A percentile compares a stretch with the other conserved stretches of the same genome.
Conservation (phyloP, 305 asterid genomes). For the Solanum hybrid region DNA sequence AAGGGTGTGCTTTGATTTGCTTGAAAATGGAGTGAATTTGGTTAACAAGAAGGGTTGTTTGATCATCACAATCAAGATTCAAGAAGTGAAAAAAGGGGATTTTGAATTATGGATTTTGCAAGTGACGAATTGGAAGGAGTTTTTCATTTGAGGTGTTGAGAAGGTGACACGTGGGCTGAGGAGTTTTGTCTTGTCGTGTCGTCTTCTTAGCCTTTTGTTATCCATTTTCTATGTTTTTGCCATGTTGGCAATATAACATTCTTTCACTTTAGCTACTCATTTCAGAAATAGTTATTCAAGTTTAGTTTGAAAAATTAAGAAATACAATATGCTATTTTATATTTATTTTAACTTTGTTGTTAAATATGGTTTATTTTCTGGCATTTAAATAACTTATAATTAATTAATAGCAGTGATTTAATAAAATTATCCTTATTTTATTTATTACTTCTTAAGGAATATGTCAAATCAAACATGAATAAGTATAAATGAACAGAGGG, state of each 20-base stretch:
- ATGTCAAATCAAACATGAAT: too few relatives aligned
- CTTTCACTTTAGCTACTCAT: neutral
- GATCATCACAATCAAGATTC: neutral
- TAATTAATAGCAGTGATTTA: too few relatives aligned
- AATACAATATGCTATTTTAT: too few relatives aligned
- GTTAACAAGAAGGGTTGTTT: neutral
- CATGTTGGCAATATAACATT: neutral
- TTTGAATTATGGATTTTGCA: neutral
- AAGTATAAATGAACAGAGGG: too few relatives aligned
- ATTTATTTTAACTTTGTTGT: too few relatives aligned
- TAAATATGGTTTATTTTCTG: neutral
- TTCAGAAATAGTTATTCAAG: too few relatives aligned
- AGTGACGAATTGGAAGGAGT: neutral
- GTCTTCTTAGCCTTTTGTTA: neutral
- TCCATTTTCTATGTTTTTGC: neutral
- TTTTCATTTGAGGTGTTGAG: conserved; percentile 37
- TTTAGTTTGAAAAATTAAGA: too few relatives aligned
- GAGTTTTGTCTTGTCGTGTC: conserved; percentile 35
- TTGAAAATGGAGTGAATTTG: neutral
- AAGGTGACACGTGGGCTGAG: conserved; percentile 31
- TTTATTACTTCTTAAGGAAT: too few relatives aligned
- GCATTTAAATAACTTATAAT: neutral
- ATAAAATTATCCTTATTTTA: too few relatives aligned
- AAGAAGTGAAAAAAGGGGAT: neutral
- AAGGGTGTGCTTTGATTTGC: neutral